Conservation (phyloP, 768 basidiomycete genomes). For the Agaricus blazei region DNA sequence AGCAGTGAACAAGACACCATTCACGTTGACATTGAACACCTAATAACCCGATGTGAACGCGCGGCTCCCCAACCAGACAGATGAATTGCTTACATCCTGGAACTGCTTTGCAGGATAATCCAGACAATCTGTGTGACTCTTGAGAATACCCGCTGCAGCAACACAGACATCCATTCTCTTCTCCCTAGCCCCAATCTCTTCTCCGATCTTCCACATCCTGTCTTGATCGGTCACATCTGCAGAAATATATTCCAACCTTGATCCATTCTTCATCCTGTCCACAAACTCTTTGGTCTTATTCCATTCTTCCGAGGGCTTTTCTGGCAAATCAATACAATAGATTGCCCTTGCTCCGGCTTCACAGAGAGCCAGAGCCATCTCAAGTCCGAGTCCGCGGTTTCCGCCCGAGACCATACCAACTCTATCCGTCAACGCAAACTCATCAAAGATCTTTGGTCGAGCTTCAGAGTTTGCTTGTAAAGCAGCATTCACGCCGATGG, state of each 20-base stretch:
- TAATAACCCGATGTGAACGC: conserved; percentile 16
- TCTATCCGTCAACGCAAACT: conserved; percentile 52
- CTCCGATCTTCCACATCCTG: conserved; percentile 47
- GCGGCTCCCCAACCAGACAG: neutral
- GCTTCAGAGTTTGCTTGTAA: conserved; percentile 32
- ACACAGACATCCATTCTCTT: conserved; percentile 71
- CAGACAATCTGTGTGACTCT: conserved; percentile 54
- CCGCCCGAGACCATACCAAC: conserved; percentile 62
- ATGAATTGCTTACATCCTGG: conserved; percentile 39
- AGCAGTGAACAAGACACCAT: conserved; percentile 58
- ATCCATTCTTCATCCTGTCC: conserved; percentile 34
- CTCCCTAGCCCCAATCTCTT: conserved; percentile 61
- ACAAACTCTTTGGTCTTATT: conserved; percentile 47
- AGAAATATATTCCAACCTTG: conserved; percentile 52
- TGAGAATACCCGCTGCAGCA: conserved; percentile 74
- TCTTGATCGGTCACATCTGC: conserved; percentile 65
- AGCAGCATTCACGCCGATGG: conserved; percentile 60
- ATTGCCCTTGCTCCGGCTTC: conserved; percentile 69
- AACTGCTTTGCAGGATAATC: conserved; percentile 64
- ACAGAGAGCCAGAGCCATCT: conserved; percentile 70
- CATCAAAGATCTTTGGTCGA: conserved; percentile 50
- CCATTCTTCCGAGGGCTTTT: conserved; percentile 54
- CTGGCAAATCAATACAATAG: conserved; percentile 65
- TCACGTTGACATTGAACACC: conserved; percentile 68
- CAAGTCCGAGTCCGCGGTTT: conserved; percentile 72